Base-by-base conservation (phyloP, 306 rosid species). In the Hippophae rhamnoides region DNA sequence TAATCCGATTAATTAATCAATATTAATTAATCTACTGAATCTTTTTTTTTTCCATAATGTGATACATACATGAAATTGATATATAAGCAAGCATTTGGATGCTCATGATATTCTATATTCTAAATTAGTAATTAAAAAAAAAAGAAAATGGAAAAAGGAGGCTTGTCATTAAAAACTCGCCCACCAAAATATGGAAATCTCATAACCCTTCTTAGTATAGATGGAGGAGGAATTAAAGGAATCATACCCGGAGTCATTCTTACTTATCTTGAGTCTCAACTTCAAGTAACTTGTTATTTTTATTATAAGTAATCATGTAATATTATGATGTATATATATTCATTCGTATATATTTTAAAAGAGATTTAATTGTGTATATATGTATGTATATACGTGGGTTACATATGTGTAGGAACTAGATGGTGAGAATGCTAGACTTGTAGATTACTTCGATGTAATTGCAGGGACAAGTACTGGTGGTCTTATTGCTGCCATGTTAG, bases 161-260 rank as follows among this genome's bases (percentile, higher is more conserved):
- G 12, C 7, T 10, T 45, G 3, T 7, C 10, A 45, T 45, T 45
- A 45, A 45, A 10, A 45, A 45, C 3, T 45, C 4, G 12, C 3
- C 10, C 9, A 45, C 48, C 69, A 45, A 40, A 26, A 51, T 45
- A 51, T 56, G 77, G 77, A 59, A 23, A 62, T 9, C 12, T 43
- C 1, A 47, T 73, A 9, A 67, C 78, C 25, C 6, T 73, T 46
- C 78, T 73, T 11, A 68, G 78, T 50, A 68, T 73, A 3, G 78
- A 73, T 14, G 78, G 78, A 12, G 78, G 78, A 51, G 78, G 78
- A 10, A 42, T 73, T 58, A 68, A 62, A 63, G 78, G 78, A 47
- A 73, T 67, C 57, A 62, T 73, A 40, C 78, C 78, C 0, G 74
- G 66, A 46, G 70, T 68, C 50, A 9, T 68, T 46, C 70, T 74